A percentile compares a stretch with the other conserved stretches of the same genome.
These are phyloP conservation scores for Vachellia pachyceras DNA, from an alignment of 306 rosid species.

Conservation along the genomic window DNA sequence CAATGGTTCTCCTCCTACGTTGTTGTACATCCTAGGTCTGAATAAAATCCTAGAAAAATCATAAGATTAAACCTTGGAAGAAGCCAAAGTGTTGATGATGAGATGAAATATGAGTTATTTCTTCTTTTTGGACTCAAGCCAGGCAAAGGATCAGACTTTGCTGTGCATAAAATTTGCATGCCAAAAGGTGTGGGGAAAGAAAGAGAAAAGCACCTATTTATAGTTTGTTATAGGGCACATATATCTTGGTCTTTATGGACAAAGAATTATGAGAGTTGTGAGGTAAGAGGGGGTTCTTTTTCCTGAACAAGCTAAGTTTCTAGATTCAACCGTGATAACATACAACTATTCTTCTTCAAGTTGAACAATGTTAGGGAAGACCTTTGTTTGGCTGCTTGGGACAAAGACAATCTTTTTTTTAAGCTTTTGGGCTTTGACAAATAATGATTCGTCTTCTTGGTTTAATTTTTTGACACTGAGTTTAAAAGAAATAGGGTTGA, in stretches of 20 bases:
- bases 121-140: neutral
- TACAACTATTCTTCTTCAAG: too few species aligned
- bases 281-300: too few species aligned
- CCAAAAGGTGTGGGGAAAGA: neutral
- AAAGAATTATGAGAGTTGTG: too few species aligned
- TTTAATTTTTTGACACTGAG: neutral
- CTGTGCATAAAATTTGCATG: neutral
- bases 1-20: neutral
- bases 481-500: neutral
- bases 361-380: neutral
- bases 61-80: neutral
- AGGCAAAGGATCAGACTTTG: neutral
- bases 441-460: neutral
- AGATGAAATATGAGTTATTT: neutral
- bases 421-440: neutral
- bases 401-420: rapidly evolving
- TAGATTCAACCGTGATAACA: too few species aligned
- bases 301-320: too few species aligned
- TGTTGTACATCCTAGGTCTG: neutral
- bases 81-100: neutral
- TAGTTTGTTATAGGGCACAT: too few species aligned
- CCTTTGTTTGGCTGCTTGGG: neutral
- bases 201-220: neutral
- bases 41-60: neutral
- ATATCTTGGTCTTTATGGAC: too few species aligned